Evolutionary conservation across 2,329 filamentous ascomycete genomes (phyloP).

Genomic region (Alternaria sp.): DNA sequence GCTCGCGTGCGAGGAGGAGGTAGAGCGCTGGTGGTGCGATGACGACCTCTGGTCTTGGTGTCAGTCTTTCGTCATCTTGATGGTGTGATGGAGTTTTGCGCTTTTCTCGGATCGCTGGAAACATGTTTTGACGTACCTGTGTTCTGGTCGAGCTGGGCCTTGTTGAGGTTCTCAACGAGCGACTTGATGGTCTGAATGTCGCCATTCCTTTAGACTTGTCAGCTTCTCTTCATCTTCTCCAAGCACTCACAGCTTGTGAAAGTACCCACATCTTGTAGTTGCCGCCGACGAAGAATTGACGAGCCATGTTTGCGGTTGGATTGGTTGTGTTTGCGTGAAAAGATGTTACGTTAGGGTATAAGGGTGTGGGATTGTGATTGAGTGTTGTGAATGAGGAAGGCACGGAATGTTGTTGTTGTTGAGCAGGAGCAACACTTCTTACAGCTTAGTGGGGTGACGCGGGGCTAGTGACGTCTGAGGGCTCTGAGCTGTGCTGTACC

Average conservation of each 20-base stretch:
- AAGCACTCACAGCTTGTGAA: slow-evolving; percentile 31
- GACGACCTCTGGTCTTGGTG: slow-evolving; percentile 77
- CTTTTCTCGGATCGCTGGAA: not conserved
- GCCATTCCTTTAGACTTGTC: slow-evolving; percentile 76
- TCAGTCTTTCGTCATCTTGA: slow-evolving; percentile 7
- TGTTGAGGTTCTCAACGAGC: slow-evolving; percentile 89
- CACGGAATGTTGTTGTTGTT: slow-evolving; percentile 35
- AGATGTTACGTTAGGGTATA: slow-evolving; percentile 11
- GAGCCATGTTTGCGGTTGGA: slow-evolving; percentile 75
- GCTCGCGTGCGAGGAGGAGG: slow-evolving; percentile 83
- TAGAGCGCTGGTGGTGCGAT: slow-evolving; percentile 90
- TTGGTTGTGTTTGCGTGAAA: slow-evolving; percentile 7
- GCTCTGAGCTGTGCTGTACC: not conserved
- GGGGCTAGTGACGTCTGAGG: slow-evolving; percentile 28
- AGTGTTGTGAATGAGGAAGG: slow-evolving; percentile 13
- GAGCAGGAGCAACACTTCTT: slow-evolving; percentile 27
- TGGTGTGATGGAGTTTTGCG: slow-evolving; percentile 1
- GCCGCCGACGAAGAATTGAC: slow-evolving; percentile 96
- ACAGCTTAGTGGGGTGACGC: slow-evolving; percentile 34
- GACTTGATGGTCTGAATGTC: slow-evolving; percentile 85
- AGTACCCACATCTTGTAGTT: slow-evolving; percentile 95
- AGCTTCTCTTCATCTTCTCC: slow-evolving; percentile 14
- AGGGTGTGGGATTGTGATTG: slow-evolving; percentile 7
- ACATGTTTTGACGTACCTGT: slow-evolving; percentile 60
- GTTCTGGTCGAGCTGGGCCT: slow-evolving; percentile 78